Percentiles rank a stretch among this genome's conserved stretches.
phyloP scores from a whole-genome alignment of 306 rosid species.

The Castanopsis chinensis region DNA sequence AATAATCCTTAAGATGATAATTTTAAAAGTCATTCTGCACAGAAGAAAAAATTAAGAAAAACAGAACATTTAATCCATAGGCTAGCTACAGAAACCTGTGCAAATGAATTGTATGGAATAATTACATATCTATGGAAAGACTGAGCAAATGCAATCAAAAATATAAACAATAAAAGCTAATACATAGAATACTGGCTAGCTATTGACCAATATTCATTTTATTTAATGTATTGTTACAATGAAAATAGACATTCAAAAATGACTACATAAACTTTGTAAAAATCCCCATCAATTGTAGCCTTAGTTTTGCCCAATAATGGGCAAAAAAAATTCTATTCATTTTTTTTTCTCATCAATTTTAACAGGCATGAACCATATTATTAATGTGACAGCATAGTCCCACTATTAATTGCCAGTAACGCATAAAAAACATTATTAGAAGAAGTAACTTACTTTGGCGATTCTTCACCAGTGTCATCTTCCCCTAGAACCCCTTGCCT shows the following conservation, averaged over 20 bases:
- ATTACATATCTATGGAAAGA: neutral
- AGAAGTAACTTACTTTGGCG: slow-evolving; percentile 62
- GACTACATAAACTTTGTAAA: neutral
- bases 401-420: neutral
- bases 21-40: no score
- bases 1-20: no score
- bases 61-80: neutral
- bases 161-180: neutral
- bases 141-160: neutral
- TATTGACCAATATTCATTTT: neutral
- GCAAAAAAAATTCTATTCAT: neutral
- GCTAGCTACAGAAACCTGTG: neutral
- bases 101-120: neutral
- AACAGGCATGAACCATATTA: neutral
- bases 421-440: slow-evolving; percentile 1
- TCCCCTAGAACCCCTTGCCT: slow-evolving; percentile 95
- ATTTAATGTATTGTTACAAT: neutral
- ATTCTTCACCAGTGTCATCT: slow-evolving; percentile 93
- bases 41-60: neutral
- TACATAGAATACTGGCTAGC: neutral
- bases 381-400: neutral
- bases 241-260: neutral
- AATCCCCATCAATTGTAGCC: slow-evolving; percentile 12
- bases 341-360: neutral
- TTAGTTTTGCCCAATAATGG: neutral